Percentiles rank a stretch among this genome's conserved stretches.
Evolutionary conservation across 2,329 filamentous ascomycete genomes (phyloP).

Genomic region (Colletotrichum tabaci): DNA sequence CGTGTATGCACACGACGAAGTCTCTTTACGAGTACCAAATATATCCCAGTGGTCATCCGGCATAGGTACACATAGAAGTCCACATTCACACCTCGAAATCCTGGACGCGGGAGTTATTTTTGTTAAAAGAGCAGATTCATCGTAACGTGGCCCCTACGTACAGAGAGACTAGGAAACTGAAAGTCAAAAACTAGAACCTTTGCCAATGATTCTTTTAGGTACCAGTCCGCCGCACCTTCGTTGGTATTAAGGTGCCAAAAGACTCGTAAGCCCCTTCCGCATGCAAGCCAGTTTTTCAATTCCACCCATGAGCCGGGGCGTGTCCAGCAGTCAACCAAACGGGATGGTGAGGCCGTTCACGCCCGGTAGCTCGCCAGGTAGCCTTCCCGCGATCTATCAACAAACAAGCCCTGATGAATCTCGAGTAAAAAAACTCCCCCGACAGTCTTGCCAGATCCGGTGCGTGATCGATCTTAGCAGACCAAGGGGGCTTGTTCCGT

Average conservation of each 20-base stretch:
- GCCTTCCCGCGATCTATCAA: conserved; percentile 45
- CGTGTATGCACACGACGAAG: not conserved
- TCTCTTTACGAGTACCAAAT: not conserved
- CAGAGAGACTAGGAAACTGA: conserved; percentile 44
- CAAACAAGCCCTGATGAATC: conserved; percentile 43
- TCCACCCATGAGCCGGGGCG: conserved; percentile 43
- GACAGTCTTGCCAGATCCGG: conserved; percentile 41
- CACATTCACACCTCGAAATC: not conserved
- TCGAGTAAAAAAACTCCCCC: conserved; percentile 38
- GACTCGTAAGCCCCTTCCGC: conserved; percentile 43
- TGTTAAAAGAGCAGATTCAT: conserved; percentile 42
- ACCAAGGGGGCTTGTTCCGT: conserved; percentile 39
- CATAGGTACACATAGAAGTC: not conserved
- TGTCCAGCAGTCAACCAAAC: conserved; percentile 29
- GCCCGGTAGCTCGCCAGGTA: conserved; percentile 42
- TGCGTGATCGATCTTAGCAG: conserved; percentile 37
- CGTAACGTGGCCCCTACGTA: conserved; percentile 43
- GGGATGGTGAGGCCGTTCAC: conserved; percentile 33
- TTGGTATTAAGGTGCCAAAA: conserved; percentile 45
- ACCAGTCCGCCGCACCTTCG: conserved; percentile 44
- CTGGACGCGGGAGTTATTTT: conserved; percentile 7
- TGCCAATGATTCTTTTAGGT: conserved; percentile 44
- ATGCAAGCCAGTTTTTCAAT: conserved; percentile 45
- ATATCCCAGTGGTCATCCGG: too few relatives aligned
- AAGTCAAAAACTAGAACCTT: conserved; percentile 44